Evolutionary conservation across 2,329 filamentous ascomycete species (phyloP).

Genomic region (Colletotrichum sp.): DNA sequence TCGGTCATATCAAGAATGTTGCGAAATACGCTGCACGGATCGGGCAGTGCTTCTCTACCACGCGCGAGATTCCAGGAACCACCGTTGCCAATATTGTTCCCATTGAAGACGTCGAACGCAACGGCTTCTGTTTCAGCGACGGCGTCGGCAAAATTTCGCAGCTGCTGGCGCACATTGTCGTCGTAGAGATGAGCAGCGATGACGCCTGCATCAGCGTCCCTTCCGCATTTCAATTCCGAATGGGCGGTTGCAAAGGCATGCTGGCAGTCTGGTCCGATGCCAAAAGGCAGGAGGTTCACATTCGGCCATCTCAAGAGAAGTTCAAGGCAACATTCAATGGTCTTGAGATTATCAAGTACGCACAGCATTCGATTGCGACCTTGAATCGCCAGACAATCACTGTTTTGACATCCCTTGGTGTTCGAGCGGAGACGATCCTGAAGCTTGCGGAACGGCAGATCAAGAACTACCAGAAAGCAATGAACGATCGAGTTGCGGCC

Average conservation of each 20-base stretch:
- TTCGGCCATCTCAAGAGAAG: conserved; percentile 87
- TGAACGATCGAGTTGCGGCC: conserved; percentile 69
- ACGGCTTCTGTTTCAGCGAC: conserved; percentile 81
- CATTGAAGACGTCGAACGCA: conserved; percentile 74
- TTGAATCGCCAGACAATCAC: conserved; percentile 91
- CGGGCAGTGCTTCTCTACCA: conserved; percentile 96
- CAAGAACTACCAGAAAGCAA: conserved; percentile 69
- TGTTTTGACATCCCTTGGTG: conserved; percentile 80
- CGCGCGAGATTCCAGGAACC: conserved; percentile 72
- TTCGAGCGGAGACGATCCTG: conserved; percentile 70
- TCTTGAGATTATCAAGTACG: conserved; percentile 85
- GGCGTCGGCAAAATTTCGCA: conserved; percentile 92
- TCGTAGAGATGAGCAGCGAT: conserved; percentile 68
- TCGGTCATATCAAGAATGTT: conserved; percentile 80
- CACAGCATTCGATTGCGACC: conserved; percentile 76
- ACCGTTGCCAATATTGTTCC: conserved; percentile 62
- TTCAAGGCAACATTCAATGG: conserved; percentile 75
- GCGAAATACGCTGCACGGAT: conserved; percentile 89
- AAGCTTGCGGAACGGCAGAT: conserved; percentile 73
- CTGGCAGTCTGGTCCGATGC: conserved; percentile 76
- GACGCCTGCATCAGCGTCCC: conserved; percentile 63
- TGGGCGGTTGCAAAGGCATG: conserved; percentile 92
- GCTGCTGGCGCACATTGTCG: conserved; percentile 76
- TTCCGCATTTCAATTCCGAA: conserved; percentile 88
- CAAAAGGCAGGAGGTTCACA: conserved; percentile 71